phyloP scores from a whole-genome alignment of 768 basidiomycete genomes.

The Mycena haematopus region DNA sequence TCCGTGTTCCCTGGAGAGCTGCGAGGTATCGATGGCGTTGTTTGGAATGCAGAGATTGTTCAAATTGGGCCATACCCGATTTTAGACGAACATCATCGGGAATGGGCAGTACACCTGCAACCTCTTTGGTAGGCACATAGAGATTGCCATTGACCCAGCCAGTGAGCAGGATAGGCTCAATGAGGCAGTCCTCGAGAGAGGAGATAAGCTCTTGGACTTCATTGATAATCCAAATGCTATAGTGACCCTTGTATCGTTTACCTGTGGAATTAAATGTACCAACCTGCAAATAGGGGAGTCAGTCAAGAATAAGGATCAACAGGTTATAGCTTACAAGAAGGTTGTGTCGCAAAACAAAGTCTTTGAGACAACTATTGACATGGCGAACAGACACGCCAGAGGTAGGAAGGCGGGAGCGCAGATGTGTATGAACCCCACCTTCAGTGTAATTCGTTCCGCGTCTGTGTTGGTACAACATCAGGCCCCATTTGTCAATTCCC shows the following conservation, averaged over 20 bases:
- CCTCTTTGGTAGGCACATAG: constrained; percentile 18
- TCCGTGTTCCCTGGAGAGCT: constrained; percentile 12
- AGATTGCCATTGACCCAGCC: constrained; percentile 29
- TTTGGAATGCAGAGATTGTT: neutral
- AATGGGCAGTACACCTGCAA: constrained; percentile 21
- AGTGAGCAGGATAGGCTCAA: neutral
- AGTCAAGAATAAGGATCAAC: neutral
- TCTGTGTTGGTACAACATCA: too few relatives aligned
- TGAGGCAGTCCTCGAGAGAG: neutral
- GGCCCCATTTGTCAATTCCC: too few relatives aligned
- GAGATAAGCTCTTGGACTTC: neutral
- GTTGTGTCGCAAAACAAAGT: too few relatives aligned
- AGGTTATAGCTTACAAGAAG: neutral
- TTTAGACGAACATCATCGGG: constrained; percentile 3
- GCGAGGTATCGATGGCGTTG: constrained; percentile 17
- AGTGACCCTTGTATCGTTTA: neutral
- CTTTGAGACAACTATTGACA: too few relatives aligned
- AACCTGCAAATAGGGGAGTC: neutral
- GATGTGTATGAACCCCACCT: too few relatives aligned
- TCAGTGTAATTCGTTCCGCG: too few relatives aligned
- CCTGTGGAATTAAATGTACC: constrained; percentile 33
- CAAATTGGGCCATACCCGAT: constrained; percentile 11
- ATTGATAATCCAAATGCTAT: constrained; percentile 7
- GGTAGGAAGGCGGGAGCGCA: too few relatives aligned
- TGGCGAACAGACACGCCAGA: too few relatives aligned